Evolutionary conservation across 345 rosid genomes (phyloP).

Genomic region (Erodium maritimum): DNA sequence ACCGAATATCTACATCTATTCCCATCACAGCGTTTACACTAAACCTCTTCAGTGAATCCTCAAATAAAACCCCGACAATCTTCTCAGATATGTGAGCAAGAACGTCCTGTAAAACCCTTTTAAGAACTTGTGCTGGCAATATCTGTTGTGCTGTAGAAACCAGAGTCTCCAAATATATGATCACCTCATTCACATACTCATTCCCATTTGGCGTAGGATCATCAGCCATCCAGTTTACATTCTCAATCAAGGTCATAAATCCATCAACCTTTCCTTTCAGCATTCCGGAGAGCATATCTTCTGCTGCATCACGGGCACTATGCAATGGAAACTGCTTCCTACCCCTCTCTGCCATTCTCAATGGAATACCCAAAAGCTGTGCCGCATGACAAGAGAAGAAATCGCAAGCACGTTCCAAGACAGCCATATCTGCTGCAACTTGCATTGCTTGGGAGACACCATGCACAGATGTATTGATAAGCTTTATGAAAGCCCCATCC

Average conservation of each 20-base stretch:
- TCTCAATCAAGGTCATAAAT: slow-evolving; percentile 78
- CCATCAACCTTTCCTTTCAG: slow-evolving; percentile 83
- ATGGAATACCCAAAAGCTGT: slow-evolving; percentile 82
- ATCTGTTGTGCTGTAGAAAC: slow-evolving; percentile 98
- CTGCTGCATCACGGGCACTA: slow-evolving; percentile 78
- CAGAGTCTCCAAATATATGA: slow-evolving; percentile 77
- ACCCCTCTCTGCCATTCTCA: slow-evolving; percentile 87
- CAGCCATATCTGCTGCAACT: slow-evolving; percentile 94
- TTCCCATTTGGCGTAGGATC: slow-evolving; percentile 67
- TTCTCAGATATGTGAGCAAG: slow-evolving; percentile 81
- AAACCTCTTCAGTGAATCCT: slow-evolving; percentile 75
- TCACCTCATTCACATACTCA: slow-evolving; percentile 89
- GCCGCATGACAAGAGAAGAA: slow-evolving; percentile 94
- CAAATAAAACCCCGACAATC: slow-evolving; percentile 52
- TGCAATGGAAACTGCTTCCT: slow-evolving; percentile 85
- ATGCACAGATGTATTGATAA: slow-evolving; percentile 60
- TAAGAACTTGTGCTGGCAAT: slow-evolving; percentile 69
- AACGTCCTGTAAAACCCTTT: slow-evolving; percentile 70
- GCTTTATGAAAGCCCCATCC: slow-evolving; percentile 74
- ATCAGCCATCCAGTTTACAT: slow-evolving; percentile 90
- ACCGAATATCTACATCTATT: slow-evolving; percentile 65
- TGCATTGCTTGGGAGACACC: slow-evolving; percentile 98
- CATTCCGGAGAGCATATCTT: slow-evolving; percentile 80
- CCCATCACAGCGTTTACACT: slow-evolving; percentile 72
- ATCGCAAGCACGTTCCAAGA: slow-evolving; percentile 92